phyloP scores from a whole-genome alignment of 257 asterid species.

The Petrea volubilis region DNA sequence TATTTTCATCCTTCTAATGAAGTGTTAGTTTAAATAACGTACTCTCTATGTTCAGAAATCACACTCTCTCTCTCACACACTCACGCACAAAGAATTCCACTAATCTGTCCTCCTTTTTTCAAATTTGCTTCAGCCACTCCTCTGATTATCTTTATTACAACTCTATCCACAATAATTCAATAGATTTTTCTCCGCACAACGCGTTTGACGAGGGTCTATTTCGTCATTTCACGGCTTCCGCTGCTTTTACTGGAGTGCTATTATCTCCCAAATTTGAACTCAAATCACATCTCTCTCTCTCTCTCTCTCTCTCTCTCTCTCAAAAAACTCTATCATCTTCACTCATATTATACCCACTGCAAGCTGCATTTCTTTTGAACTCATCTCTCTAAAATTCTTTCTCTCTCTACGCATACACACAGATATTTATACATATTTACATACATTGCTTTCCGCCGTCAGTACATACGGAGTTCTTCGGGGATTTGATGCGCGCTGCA shows the following conservation, averaged over 20 bases:
- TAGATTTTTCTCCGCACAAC: neutral
- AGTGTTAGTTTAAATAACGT: neutral
- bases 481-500: conserved; percentile 47
- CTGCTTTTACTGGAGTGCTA: neutral
- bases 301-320: conserved; percentile 21
- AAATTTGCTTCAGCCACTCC: conserved; percentile 33
- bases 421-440: conserved; percentile 8
- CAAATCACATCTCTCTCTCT: conserved; percentile 25
- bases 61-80: neutral
- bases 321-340: conserved; percentile 39
- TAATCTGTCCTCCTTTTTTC: neutral
- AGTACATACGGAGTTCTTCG: conserved; percentile 12
- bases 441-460: conserved; percentile 22
- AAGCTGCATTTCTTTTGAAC: conserved; percentile 28
- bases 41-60: neutral
- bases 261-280: conserved; percentile 34
- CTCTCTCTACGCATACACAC: conserved; percentile 19
- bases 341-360: conserved; percentile 43
- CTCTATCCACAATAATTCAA: neutral
- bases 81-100: neutral
- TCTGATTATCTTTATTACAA: neutral
- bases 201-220: conserved; percentile 18
- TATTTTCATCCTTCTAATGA: neutral
- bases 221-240: conserved; percentile 9
- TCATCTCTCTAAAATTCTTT: conserved; percentile 26